Base-by-base conservation (phyloP, 2,329 filamentous ascomycete genomes). In the Gaeumannomyces sp. region DNA sequence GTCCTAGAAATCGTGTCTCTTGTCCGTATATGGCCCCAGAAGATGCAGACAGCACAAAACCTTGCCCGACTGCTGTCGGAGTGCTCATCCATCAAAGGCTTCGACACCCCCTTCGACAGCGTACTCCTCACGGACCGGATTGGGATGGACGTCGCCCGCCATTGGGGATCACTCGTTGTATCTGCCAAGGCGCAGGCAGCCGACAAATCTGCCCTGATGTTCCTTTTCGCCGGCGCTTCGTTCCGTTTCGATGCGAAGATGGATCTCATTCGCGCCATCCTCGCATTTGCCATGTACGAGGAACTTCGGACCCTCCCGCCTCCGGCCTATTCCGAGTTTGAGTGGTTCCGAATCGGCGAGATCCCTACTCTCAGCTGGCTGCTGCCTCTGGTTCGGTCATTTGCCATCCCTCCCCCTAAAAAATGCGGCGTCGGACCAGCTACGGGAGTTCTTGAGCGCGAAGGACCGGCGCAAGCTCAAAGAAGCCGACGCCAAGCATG, bases 201-300 rank as follows among this genome's bases (percentile, higher is more conserved):
- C 1, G 67, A 68, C 16, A 57, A 64, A 2, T 69, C 65, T 10
- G 67, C 63, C 22, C 63, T 72, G 1, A 70, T 73, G 67, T 73
- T 73, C 59, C 65, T 71, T n/a, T 35, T 74, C 1, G 70, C 67
- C 0, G 50, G 69, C 7, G 65, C 73, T 6, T 67, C 71, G 0
- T 74, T 73, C 57, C 62, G 71, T n/a, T 68, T 67, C 1, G 65
- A 70, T 11, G 66, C 66, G 0, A 69, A 71, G n/a, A 69, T 72
- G 67, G 68, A 68, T 16, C 61, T 72, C 2, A 64, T 74, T 5
- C 69, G 69, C 14, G 68, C 77, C 0, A 68, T 87, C 1, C 72
- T 80, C 6, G 77, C 81, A 0, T 85, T 81, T 68, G 73, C 75
- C 0, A 68, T 80, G 0, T 69, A 80, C 22, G 67, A 74, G 0